phyloP scores from a whole-genome alignment of 495 filamentous ascomycete species.

The Ascobolus immersus region DNA sequence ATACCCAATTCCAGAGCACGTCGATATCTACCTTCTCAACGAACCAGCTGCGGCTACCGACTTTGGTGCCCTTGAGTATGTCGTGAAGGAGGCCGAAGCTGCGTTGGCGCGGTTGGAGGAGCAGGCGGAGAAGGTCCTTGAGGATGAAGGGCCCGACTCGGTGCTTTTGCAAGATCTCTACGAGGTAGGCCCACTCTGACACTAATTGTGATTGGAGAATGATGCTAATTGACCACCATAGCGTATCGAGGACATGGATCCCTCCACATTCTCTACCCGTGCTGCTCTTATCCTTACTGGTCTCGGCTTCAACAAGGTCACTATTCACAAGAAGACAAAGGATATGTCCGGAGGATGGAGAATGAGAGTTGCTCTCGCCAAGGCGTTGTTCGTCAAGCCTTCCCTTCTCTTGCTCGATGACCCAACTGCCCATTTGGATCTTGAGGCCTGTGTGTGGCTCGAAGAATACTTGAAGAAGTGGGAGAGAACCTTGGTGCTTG shows the following conservation, averaged over 20 bases:
- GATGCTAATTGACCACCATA: constrained; percentile 22
- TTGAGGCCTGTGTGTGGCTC: constrained; percentile 98
- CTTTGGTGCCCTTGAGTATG: constrained; percentile 83
- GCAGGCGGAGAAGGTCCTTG: constrained; percentile 68
- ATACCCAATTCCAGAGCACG: constrained; percentile 82
- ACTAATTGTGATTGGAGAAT: background rate
- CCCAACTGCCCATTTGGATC: constrained; percentile 95
- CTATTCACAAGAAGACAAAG: constrained; percentile 97
- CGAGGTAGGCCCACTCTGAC: constrained; percentile 39
- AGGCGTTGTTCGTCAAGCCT: constrained; percentile 96
- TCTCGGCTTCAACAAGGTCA: constrained; percentile 95
- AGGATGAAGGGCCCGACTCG: constrained; percentile 72
- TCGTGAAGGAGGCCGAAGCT: constrained; percentile 80
- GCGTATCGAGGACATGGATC: constrained; percentile 98
- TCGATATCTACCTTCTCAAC: constrained; percentile 97
- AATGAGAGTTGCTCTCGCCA: constrained; percentile 94
- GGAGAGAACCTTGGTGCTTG: constrained; percentile 89
- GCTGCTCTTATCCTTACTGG: constrained; percentile 91
- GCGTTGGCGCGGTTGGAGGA: constrained; percentile 77
- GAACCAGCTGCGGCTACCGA: constrained; percentile 84
- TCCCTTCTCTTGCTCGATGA: constrained; percentile 89
- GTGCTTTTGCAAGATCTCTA: constrained; percentile 86
- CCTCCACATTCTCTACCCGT: constrained; percentile 94
- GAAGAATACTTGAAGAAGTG: constrained; percentile 99
- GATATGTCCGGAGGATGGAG: constrained; percentile 99